Base-by-base conservation (phyloP, 1,284 basidiomycete species). In the Cryptococcus deneoformans region DNA sequence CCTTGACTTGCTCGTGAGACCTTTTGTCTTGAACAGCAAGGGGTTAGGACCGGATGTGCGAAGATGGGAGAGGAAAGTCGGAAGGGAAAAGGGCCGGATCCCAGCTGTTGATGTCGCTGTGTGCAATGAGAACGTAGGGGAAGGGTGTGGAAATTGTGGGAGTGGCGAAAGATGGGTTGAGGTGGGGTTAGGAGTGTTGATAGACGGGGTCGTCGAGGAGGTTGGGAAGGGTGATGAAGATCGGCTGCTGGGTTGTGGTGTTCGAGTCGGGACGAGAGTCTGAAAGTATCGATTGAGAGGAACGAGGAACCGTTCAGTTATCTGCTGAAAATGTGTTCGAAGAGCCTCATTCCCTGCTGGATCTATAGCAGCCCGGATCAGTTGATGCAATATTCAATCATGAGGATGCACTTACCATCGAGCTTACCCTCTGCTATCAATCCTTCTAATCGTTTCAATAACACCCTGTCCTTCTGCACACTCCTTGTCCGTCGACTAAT, bases 231-330 rank as follows among this genome's bases (percentile, higher is more conserved):
- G 20, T 47, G 14, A 46, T 36, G 6, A 46, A 39, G 2, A 58
- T 48, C 20, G 46, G 46, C 20, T 10, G 20, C 16, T 29, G 46
- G 46, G 16, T 29, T 29, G 29, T 14, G 50, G 50, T 5, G 37
- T 40, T 9, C n/a, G 50, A 11, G 72, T 73, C 34, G 91, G 91
- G 67, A 94, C 89, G 54, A 94, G 83, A 0, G 89, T 90, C 61
- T 92, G 89, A 50, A 98, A 86, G 80, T 98, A 98, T 60, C 94
- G 86, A 67, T 94, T 89, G 3, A 99, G 82, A 0, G 95, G 95
- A 1, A 91, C 86, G n/a, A 98, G 84, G 58, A 98, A 83, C 43
- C 88, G 86, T 35, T 89, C 90, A 0, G 95, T 94, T 29, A 95
- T 83, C 50, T 89, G 86, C 56, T 87, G 86, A 77, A 98, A 93